Percentiles rank a stretch among this genome's conserved stretches.
Conservation (phyloP, 2,329 filamentous ascomycete species). For the Emmonsiellopsis sp. region DNA sequence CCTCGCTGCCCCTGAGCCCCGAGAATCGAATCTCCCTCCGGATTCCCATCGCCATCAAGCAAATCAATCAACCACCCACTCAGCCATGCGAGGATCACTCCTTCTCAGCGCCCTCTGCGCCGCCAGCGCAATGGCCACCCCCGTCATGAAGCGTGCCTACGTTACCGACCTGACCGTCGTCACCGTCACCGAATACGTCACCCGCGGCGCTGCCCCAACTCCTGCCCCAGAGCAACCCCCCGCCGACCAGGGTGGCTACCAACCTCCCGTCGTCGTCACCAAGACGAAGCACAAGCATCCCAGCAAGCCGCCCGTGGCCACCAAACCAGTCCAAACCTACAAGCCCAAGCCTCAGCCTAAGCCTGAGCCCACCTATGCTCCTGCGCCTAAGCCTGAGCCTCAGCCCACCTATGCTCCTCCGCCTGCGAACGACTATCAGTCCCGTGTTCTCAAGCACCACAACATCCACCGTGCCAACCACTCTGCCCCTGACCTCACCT, state of each 20-base stretch:
- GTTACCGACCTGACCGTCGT: conserved; percentile 27
- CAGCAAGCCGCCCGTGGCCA: conserved; percentile 12
- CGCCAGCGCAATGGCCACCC: conserved; percentile 23
- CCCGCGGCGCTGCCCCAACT: conserved; percentile 8
- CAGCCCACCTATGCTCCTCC: neutral
- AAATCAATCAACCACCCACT: neutral
- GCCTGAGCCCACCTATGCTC: neutral
- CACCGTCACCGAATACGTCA: conserved; percentile 29
- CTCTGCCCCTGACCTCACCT: conserved; percentile 55
- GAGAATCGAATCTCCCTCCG: neutral
- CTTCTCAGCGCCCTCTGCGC: conserved; percentile 28
- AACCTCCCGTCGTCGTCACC: conserved; percentile 27
- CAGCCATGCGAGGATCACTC: conserved; percentile 25
- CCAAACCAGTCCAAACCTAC: neutral
- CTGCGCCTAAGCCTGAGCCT: neutral
- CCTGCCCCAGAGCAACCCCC: conserved; percentile 3
- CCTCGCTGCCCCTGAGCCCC: no score
- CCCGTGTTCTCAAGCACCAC: conserved; percentile 56
- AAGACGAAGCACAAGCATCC: conserved; percentile 3
- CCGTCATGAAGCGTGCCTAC: conserved; percentile 25
- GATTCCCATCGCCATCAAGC: neutral
- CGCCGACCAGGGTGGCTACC: conserved; percentile 12
- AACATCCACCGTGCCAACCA: conserved; percentile 82
- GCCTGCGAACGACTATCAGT: conserved; percentile 22
- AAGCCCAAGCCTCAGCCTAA: neutral